These are phyloP conservation scores for Eremomyces bilateralis DNA, from an alignment of 495 filamentous ascomycete genomes.

Conservation along the genomic window DNA sequence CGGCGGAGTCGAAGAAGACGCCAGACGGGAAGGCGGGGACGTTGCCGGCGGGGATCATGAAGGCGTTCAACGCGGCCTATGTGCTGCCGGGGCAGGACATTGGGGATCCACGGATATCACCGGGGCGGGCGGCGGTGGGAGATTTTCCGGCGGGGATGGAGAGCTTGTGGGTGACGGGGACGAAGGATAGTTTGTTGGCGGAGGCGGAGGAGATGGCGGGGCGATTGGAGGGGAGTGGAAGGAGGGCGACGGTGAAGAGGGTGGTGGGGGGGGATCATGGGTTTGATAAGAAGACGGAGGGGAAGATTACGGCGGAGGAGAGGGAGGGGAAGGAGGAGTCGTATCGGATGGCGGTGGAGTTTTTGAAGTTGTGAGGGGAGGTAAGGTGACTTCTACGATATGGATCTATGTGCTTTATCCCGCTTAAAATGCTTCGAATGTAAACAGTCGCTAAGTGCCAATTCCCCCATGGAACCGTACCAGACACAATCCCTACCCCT, in stretches of 20 bases:
- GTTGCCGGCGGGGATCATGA: background rate
- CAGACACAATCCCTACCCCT: constrained; percentile 4
- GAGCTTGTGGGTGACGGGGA: background rate
- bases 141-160: background rate
- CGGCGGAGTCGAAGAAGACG: background rate
- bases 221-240: background rate
- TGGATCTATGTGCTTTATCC: no score
- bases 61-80: background rate
- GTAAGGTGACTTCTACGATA: no score
- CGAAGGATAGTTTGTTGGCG: background rate
- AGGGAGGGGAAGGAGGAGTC: background rate
- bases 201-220: background rate
- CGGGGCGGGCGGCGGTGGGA: background rate
- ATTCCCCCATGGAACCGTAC: no score
- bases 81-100: background rate
- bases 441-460: no score
- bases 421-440: no score
- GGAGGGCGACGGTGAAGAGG: background rate
- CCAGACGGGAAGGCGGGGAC: background rate
- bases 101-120: background rate
- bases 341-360: background rate
- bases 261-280: background rate
- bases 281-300: background rate
- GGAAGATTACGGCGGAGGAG: background rate
- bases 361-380: no score